Evolutionary conservation across 2,329 filamentous ascomycete genomes (phyloP).

Genomic region (Bretziella fagacearum): DNA sequence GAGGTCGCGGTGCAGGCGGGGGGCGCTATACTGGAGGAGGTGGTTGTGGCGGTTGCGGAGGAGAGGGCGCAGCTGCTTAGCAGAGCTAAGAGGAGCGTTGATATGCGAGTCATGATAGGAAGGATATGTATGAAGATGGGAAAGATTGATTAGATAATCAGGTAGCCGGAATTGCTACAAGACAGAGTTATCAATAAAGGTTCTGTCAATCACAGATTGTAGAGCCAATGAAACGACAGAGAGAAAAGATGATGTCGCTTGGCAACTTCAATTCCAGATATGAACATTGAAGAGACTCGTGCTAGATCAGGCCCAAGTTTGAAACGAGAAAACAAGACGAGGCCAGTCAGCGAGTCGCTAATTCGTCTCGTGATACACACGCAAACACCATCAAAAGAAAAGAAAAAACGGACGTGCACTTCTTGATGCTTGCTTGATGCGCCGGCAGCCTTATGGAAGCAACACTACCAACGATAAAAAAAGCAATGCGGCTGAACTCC

Average conservation of each 20-base stretch:
- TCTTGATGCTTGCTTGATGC: not conserved
- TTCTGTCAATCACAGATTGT: not conserved
- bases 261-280: not conserved
- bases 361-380: conserved; percentile 3
- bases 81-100: conserved; percentile 14
- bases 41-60: conserved; percentile 18
- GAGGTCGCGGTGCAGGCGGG: conserved; percentile 40
- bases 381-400: not conserved
- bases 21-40: conserved; percentile 23
- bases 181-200: too few species aligned
- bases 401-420: not conserved
- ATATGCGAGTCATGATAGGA: conserved; percentile 9
- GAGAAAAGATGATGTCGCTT: not conserved
- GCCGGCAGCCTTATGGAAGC: too few species aligned
- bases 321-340: not conserved
- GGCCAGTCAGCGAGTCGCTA: not conserved
- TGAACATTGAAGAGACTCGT: not conserved
- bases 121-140: not conserved
- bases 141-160: too few species aligned
- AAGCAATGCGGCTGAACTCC: conserved; percentile 2
- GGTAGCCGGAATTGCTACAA: too few species aligned
- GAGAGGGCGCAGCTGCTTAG: conserved; percentile 19
- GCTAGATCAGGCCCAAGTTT: not conserved
- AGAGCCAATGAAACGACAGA: not conserved
- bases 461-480: not conserved